Conservation (phyloP, 148 eudicot species). For the Fagopyrum esculentum region DNA sequence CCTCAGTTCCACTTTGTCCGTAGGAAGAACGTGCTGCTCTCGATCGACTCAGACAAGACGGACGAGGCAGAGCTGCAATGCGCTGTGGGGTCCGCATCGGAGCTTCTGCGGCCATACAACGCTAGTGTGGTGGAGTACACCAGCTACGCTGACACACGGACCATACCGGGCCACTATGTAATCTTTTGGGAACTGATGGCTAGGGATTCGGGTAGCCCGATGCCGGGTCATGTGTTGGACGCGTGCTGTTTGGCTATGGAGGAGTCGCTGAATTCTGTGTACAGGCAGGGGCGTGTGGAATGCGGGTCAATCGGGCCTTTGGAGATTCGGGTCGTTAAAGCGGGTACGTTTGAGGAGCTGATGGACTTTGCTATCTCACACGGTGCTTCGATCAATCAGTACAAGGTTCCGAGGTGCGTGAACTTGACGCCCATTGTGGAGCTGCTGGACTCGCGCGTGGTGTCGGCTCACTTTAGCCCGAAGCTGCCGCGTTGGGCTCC, state of each 20-base stretch:
- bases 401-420: conserved; percentile 79
- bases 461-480: conserved; percentile 64
- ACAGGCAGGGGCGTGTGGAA: conserved; percentile 71
- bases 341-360: conserved; percentile 70
- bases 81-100: conserved; percentile 53
- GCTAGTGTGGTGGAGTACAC: conserved; percentile 74
- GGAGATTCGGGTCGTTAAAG: conserved; percentile 68
- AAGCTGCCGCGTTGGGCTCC: conserved; percentile 63
- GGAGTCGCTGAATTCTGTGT: conserved; percentile 69
- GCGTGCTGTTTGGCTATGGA: conserved; percentile 72
- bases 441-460: conserved; percentile 67
- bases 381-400: conserved; percentile 78
- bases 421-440: conserved; percentile 75
- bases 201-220: conserved; percentile 37
- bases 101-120: conserved; percentile 29
- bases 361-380: conserved; percentile 85
- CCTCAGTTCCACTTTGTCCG: conserved; percentile 78
- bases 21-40: conserved; percentile 60
- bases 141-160: conserved; percentile 60
- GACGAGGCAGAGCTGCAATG: conserved; percentile 74
- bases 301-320: conserved; percentile 67
- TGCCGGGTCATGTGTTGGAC: conserved; percentile 31
- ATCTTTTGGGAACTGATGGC: conserved; percentile 60
- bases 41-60: conserved; percentile 82
- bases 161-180: conserved; percentile 78